These are phyloP conservation scores for Penicillium italicum DNA, from an alignment of 2,329 filamentous ascomycete species.

Conservation along the genomic window DNA sequence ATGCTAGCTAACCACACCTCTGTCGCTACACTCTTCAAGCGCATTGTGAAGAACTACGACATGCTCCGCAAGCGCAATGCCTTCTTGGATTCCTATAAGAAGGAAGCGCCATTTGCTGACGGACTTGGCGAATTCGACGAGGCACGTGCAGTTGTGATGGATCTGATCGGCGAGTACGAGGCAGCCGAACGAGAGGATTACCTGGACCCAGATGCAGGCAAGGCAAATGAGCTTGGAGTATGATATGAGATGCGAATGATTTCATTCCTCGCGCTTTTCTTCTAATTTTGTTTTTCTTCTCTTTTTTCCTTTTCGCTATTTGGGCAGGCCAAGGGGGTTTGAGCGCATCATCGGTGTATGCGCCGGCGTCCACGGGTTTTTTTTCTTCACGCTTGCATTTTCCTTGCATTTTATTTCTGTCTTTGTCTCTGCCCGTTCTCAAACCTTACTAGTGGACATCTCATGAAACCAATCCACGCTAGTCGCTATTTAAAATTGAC, in stretches of 20 bases:
- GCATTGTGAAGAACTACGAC: constrained; percentile 89
- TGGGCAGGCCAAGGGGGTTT: constrained; percentile 19
- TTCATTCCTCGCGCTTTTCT: neutral
- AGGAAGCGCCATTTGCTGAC: constrained; percentile 87
- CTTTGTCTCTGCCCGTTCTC: neutral
- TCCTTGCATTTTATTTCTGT: neutral
- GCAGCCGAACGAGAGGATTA: constrained; percentile 90
- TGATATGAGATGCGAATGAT: constrained; percentile 12
- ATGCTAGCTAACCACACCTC: constrained; percentile 99
- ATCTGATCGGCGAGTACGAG: constrained; percentile 91
- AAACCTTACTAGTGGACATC: neutral
- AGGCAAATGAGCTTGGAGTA: constrained; percentile 36
- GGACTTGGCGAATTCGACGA: constrained; percentile 94
- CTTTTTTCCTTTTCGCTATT: constrained; percentile 9
- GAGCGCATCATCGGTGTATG: constrained; percentile 21
- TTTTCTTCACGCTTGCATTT: neutral
- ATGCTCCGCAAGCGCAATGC: constrained; percentile 93
- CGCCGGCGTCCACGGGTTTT: constrained; percentile 10
- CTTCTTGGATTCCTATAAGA: constrained; percentile 94
- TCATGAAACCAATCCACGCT: constrained; percentile 7
- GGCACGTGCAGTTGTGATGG: constrained; percentile 82
- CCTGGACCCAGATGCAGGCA: constrained; percentile 66
- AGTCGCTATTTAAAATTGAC: constrained; percentile 6
- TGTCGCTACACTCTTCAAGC: constrained; percentile 92
- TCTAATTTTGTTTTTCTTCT: constrained; percentile 1